Evolutionary conservation across 495 filamentous ascomycete genomes (phyloP).

Genomic region (Penicillium cosmopolitanum): DNA sequence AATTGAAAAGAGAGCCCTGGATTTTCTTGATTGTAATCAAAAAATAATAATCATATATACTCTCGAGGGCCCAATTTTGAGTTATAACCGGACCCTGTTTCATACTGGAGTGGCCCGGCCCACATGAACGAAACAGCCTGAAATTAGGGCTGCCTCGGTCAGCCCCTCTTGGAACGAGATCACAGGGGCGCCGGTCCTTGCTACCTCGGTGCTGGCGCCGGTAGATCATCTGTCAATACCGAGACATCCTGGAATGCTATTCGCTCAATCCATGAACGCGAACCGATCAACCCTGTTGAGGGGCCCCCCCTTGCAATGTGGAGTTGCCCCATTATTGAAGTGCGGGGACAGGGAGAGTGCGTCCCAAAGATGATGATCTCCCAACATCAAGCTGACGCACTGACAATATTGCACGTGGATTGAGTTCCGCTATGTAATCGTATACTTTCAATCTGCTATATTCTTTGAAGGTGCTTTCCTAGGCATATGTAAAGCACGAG

Average conservation of each 20-base stretch:
- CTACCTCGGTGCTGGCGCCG: constrained; percentile 3
- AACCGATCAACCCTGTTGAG: background rate
- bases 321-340: constrained; percentile 1
- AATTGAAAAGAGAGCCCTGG: background rate
- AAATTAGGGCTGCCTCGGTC: constrained; percentile 15
- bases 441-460: background rate
- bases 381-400: background rate
- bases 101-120: constrained; percentile 3
- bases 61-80: constrained; percentile 1
- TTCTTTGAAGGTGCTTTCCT: background rate
- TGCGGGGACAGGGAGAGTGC: background rate
- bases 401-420: constrained; percentile 1
- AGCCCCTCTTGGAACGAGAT: constrained; percentile 2
- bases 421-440: background rate
- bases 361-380: background rate
- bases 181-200: constrained; percentile 1
- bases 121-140: constrained; percentile 11
- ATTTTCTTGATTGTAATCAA: background rate
- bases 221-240: constrained; percentile 1
- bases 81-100: constrained; percentile 1
- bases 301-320: background rate
- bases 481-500: background rate
- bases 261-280: background rate
- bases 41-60: background rate
- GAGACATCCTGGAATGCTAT: background rate